Base-by-base conservation (phyloP, 129 eudicot genomes). In the Tagetes erecta region DNA sequence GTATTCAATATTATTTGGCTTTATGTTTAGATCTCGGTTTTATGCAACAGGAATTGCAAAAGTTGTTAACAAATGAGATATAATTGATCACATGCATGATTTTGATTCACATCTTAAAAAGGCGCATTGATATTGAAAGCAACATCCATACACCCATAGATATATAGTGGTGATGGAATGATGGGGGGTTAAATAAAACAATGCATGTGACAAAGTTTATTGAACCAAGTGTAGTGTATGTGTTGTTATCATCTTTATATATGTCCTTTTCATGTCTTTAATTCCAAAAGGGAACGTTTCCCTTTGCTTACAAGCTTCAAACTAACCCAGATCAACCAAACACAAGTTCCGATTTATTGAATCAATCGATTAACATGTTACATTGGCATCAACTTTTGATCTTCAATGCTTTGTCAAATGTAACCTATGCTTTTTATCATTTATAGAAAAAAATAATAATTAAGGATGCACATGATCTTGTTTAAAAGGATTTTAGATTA, bases 201-300 rank as follows among this genome's bases (percentile, higher is more conserved):
- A 78, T 50, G 72, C 46, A 70, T 62, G 66, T 49, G 82, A 78
- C 82, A 78, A 67, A 9, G 76, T 53, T 57, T 60, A 31, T 60
- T 60, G 66, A 63, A 62, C 57, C 55, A 41, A 70, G 33, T 60
- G 35, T 70, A 70, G 33, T 60, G 35, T 70, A 53, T 9, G 57
- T 62, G 47, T 37, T 68, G 8, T 78, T 70, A 51, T 78, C 77
- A 37, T 58, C 70, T 69, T 59, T 56, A 52, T 14, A 5, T 2
- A 44, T 47, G 81, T 77, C 81, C 40, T 77, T 68, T 70, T 78
- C 81, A 70, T 60, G 76, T 3, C 75, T 68, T 45, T 58, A 38
- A 20, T 20, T 50, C 36, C 71, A 49, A 52, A 78, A 70, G 64
- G 47, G 66, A 51, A 62, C 82, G 63, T 38, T 36, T 53, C 74